A percentile compares a stretch with the other conserved stretches of the same genome.
Evolutionary conservation across 768 basidiomycete genomes (phyloP).

Genomic region (Amylocystis lapponica): DNA sequence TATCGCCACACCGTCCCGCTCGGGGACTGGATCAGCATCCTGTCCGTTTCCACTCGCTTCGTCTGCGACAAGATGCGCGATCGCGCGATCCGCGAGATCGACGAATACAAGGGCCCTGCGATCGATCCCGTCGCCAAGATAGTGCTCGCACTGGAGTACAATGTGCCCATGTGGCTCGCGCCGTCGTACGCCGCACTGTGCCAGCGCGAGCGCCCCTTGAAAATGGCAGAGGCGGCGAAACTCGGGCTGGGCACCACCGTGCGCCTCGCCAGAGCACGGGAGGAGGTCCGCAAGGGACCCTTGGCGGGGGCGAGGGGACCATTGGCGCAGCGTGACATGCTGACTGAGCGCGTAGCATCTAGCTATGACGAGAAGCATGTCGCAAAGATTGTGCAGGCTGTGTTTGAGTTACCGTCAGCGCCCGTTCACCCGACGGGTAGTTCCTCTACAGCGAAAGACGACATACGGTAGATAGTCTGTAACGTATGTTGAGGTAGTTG

Average conservation of each 20-base stretch:
- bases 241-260: slow-evolving; percentile 19
- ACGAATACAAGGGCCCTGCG: slow-evolving; percentile 5
- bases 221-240: slow-evolving; percentile 24
- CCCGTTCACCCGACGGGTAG: too few relatives aligned
- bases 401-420: neutral
- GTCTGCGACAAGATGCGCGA: slow-evolving; percentile 27
- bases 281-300: slow-evolving; percentile 7
- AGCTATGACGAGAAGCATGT: neutral
- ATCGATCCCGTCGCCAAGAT: slow-evolving; percentile 27
- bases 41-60: slow-evolving; percentile 32
- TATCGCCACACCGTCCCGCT: slow-evolving; percentile 9
- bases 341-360: neutral
- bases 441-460: too few relatives aligned
- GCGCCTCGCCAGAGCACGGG: slow-evolving; percentile 15
- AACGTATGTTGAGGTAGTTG: too few relatives aligned
- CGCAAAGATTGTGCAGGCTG: neutral
- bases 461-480: too few relatives aligned
- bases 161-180: slow-evolving; percentile 30
- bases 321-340: too few relatives aligned
- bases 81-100: slow-evolving; percentile 27
- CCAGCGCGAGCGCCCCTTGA: slow-evolving; percentile 24
- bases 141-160: slow-evolving; percentile 28
- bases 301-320: neutral
- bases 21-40: slow-evolving; percentile 32
- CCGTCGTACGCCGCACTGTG: slow-evolving; percentile 32